Conservation (phyloP, 2,329 filamentous ascomycete genomes). For the Alternaria gaisen region DNA sequence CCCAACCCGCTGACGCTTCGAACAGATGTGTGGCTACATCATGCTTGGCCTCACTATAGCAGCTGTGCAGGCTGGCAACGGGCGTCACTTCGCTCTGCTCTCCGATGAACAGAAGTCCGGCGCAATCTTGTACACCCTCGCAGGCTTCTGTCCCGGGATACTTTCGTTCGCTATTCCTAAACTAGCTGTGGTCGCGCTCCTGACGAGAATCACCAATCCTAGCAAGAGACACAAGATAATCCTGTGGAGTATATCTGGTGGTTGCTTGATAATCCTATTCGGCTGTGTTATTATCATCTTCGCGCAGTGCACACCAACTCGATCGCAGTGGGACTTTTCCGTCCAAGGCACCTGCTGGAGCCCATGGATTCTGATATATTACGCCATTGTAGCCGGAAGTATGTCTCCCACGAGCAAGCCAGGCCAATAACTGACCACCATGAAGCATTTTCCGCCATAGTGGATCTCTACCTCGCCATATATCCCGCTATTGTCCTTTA, state of each 20-base stretch:
- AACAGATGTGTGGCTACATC: background rate
- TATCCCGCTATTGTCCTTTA: constrained; percentile 1
- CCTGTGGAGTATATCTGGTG: background rate
- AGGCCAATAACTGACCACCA: background rate
- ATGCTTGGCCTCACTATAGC: constrained; percentile 7
- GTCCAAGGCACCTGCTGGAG: constrained; percentile 1
- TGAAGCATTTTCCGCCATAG: background rate
- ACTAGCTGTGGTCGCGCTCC: constrained; percentile 1
- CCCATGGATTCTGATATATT: constrained; percentile 1
- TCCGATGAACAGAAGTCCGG: background rate
- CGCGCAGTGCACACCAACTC: background rate
- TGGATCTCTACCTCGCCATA: constrained; percentile 5
- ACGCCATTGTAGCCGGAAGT: constrained; percentile 2
- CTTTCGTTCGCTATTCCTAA: constrained; percentile 1
- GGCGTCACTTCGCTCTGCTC: background rate
- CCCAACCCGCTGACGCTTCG: background rate
- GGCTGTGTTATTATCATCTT: constrained; percentile 5
- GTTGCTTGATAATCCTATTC: background rate
- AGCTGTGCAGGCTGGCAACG: background rate
- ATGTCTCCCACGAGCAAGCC: background rate
- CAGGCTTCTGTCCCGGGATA: background rate
- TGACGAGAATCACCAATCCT: constrained; percentile 2
- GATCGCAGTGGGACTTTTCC: constrained; percentile 1
- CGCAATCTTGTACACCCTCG: background rate
- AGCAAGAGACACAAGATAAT: background rate